Conservation (phyloP, 2,329 filamentous ascomycete genomes). For the Arthrobotrys pseudoclavata region DNA sequence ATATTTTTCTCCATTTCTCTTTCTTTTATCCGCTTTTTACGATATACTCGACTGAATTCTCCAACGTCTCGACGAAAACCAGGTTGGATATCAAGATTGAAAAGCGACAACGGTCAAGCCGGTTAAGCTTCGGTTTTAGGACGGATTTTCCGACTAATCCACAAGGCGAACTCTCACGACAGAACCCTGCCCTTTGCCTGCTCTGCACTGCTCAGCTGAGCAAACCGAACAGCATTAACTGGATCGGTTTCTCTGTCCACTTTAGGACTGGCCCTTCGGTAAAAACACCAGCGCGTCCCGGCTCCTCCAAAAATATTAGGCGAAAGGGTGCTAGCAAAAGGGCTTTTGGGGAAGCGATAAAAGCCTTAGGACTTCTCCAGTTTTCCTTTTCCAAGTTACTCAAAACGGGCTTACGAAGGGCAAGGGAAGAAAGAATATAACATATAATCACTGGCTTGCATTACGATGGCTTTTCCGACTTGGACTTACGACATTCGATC, state of each 20-base stretch:
- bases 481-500: slow-evolving; percentile 40
- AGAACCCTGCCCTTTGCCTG: slow-evolving; percentile 49
- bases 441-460: slow-evolving; percentile 37
- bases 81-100: slow-evolving; percentile 44
- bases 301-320: slow-evolving; percentile 56
- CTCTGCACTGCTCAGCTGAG: slow-evolving; percentile 60
- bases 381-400: slow-evolving; percentile 35
- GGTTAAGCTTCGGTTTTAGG: slow-evolving; percentile 53
- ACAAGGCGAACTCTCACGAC: slow-evolving; percentile 57
- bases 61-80: slow-evolving; percentile 14
- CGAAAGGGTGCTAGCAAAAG: slow-evolving; percentile 55
- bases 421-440: slow-evolving; percentile 20
- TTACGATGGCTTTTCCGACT: slow-evolving; percentile 53
- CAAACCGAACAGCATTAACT: slow-evolving; percentile 58
- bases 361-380: slow-evolving; percentile 43
- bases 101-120: slow-evolving; percentile 46
- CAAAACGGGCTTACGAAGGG: slow-evolving; percentile 40
- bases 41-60: slow-evolving; percentile 27
- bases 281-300: slow-evolving; percentile 59
- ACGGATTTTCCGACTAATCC: slow-evolving; percentile 59
- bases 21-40: slow-evolving; percentile 30
- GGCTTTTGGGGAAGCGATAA: slow-evolving; percentile 42
- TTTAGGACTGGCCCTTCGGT: slow-evolving; percentile 56
- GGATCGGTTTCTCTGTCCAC: slow-evolving; percentile 59
- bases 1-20: slow-evolving; percentile 22